Conservation (phyloP, 345 rosid species). For the Cardamine occulta region DNA sequence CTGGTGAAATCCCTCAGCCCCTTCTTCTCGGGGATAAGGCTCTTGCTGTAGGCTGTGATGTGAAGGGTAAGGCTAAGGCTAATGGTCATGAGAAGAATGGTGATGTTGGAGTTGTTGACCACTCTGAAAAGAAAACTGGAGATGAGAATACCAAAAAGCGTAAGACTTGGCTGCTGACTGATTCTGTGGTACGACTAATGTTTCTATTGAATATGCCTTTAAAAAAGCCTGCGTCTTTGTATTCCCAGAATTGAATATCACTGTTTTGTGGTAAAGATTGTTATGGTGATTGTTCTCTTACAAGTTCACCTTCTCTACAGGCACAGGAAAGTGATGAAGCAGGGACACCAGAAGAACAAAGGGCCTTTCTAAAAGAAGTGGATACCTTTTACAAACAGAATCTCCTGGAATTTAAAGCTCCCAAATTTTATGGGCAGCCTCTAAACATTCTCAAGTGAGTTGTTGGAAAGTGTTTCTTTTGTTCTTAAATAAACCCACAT, state of each 20-base stretch:
- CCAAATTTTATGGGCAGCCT: constrained; percentile 77
- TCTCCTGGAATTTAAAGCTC: constrained; percentile 71
- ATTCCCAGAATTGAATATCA: background rate
- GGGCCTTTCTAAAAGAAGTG: constrained; percentile 71
- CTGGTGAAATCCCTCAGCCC: constrained; percentile 41
- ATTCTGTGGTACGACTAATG: constrained; percentile 53
- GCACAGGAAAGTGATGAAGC: constrained; percentile 58
- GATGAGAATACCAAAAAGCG: constrained; percentile 47
- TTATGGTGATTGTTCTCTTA: constrained; percentile 5
- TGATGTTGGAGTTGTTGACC: constrained; percentile 30
- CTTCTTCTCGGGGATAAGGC: constrained; percentile 38
- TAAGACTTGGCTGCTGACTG: constrained; percentile 64
- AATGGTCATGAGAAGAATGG: constrained; percentile 23
- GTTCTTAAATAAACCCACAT: constrained; percentile 1
- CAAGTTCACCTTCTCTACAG: constrained; percentile 44
- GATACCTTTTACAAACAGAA: constrained; percentile 62
- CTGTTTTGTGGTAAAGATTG: constrained; percentile 5
- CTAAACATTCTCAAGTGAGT: constrained; percentile 79
- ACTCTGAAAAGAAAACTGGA: constrained; percentile 40
- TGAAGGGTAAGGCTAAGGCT: constrained; percentile 24
- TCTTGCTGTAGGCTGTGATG: constrained; percentile 42
- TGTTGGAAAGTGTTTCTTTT: constrained; percentile 30
- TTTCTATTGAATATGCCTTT: background rate
- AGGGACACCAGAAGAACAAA: constrained; percentile 72
- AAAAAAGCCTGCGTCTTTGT: background rate